Conservation (phyloP, 768 basidiomycete species). For the Boletus barrowsii region DNA sequence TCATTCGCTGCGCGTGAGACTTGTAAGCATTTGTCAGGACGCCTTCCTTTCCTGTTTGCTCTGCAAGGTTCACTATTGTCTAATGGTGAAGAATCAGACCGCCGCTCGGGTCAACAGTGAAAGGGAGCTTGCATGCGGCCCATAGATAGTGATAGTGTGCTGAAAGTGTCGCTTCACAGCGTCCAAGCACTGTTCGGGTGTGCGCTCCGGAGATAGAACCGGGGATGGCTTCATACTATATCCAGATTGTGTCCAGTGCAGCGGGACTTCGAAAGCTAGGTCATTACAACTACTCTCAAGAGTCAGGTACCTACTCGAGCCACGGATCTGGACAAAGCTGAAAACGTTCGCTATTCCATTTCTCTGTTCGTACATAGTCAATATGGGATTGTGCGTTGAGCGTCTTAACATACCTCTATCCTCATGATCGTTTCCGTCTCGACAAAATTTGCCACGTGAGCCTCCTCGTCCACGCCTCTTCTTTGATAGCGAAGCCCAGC, state of each 20-base stretch:
- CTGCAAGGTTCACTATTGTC: slow-evolving; percentile 87
- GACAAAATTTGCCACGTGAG: slow-evolving; percentile 93
- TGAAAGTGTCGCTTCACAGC: slow-evolving; percentile 73
- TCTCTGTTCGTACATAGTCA: slow-evolving; percentile 43
- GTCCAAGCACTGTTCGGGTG: slow-evolving; percentile 66
- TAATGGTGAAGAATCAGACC: slow-evolving; percentile 29
- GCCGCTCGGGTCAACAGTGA: background rate
- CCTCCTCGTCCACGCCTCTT: slow-evolving; percentile 89
- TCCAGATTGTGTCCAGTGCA: slow-evolving; percentile 90
- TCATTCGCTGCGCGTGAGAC: slow-evolving; percentile 59
- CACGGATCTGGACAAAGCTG: slow-evolving; percentile 86
- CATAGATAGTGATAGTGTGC: slow-evolving; percentile 63
- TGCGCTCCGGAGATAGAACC: slow-evolving; percentile 67
- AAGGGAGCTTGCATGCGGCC: slow-evolving; percentile 59
- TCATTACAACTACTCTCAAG: background rate
- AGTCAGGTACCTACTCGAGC: slow-evolving; percentile 61
- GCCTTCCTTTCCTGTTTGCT: slow-evolving; percentile 86
- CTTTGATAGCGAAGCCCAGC: slow-evolving; percentile 94
- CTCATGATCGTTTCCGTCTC: slow-evolving; percentile 90
- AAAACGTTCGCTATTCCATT: slow-evolving; percentile 76
- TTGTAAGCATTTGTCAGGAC: slow-evolving; percentile 75
- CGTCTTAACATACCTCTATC: slow-evolving; percentile 55
- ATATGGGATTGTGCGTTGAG: background rate
- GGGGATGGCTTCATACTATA: slow-evolving; percentile 89
- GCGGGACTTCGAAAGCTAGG: slow-evolving; percentile 57